Conservation (phyloP, 164 flowering plant species). For the Akebia trifoliata region DNA sequence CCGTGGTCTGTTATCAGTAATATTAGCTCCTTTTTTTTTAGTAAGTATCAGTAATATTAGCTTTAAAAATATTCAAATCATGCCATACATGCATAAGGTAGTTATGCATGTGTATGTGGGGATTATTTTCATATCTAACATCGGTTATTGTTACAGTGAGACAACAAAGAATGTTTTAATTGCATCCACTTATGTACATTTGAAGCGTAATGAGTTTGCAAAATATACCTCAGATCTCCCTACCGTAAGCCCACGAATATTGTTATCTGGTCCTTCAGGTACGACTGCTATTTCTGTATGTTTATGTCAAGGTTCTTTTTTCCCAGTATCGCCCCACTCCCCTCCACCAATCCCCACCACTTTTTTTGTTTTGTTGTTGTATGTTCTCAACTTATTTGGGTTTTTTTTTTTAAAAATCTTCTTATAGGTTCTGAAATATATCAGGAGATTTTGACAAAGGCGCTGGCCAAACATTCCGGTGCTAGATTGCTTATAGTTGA, state of each 20-base stretch:
- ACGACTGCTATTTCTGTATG: conserved; percentile 9
- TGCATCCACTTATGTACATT: conserved; percentile 57
- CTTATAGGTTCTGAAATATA: conserved; percentile 76
- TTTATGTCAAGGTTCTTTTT: not conserved
- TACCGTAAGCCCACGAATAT: conserved; percentile 60
- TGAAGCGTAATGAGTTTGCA: conserved; percentile 45
- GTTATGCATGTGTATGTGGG: not conserved
- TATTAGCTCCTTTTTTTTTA: too few species aligned
- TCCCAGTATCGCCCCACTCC: too few species aligned
- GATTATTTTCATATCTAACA: not conserved
- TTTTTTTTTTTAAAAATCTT: not conserved
- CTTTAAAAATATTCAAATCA: too few species aligned
- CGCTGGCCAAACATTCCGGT: conserved; percentile 72
- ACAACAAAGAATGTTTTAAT: conserved; percentile 73
- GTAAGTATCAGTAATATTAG: too few species aligned
- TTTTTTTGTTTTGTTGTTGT: too few species aligned
- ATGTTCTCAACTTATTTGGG: not conserved
- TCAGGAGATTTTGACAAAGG: conserved; percentile 73
- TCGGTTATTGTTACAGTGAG: conserved; percentile 43
- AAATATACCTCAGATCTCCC: conserved; percentile 53
- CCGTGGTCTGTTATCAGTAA: too few species aligned
- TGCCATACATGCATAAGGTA: too few species aligned
- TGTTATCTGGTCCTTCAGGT: conserved; percentile 93
- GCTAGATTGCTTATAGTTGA: conserved; percentile 70
- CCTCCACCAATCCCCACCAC: too few species aligned